These are phyloP conservation scores for Russula sp. DNA, from an alignment of 768 basidiomycete genomes.

Conservation along the genomic window DNA sequence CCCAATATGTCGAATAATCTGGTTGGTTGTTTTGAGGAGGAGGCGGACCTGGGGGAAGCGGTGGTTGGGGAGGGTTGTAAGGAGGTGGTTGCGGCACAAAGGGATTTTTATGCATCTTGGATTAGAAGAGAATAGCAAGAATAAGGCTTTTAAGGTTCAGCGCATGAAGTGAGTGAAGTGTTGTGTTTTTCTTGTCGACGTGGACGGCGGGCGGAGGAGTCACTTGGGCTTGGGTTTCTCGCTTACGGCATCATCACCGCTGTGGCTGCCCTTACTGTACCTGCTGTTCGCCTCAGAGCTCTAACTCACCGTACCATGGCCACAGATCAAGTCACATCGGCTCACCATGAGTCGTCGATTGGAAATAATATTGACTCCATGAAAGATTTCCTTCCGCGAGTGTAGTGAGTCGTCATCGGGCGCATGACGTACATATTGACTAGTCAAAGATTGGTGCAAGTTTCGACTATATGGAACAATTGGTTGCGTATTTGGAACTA, in stretches of 20 bases:
- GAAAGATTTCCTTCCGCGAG: no score
- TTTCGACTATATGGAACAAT: no score
- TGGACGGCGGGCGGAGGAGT: constrained; percentile 19
- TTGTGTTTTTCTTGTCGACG: constrained; percentile 22
- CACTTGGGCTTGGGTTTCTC: neutral
- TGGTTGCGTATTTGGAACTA: no score
- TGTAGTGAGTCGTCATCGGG: no score
- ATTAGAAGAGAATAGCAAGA: constrained; percentile 25
- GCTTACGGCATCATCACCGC: constrained; percentile 22
- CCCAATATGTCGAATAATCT: constrained; percentile 80
- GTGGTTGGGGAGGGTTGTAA: constrained; percentile 70
- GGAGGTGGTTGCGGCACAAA: constrained; percentile 62
- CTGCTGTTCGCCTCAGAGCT: no score
- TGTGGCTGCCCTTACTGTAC: constrained; percentile 1
- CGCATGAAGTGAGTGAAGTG: constrained; percentile 14
- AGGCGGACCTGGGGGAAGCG: constrained; percentile 76
- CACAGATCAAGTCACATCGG: no score
- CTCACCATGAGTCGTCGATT: no score
- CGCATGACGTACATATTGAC: no score
- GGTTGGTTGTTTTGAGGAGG: constrained; percentile 63
- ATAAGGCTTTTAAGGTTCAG: constrained; percentile 27
- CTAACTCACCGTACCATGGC: no score
- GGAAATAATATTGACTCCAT: no score
- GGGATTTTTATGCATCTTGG: constrained; percentile 78
- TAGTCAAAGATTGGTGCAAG: no score